These are phyloP conservation scores for Phaseolus coccineus DNA, from an alignment of 331 rosid species.

Conservation along the genomic window DNA sequence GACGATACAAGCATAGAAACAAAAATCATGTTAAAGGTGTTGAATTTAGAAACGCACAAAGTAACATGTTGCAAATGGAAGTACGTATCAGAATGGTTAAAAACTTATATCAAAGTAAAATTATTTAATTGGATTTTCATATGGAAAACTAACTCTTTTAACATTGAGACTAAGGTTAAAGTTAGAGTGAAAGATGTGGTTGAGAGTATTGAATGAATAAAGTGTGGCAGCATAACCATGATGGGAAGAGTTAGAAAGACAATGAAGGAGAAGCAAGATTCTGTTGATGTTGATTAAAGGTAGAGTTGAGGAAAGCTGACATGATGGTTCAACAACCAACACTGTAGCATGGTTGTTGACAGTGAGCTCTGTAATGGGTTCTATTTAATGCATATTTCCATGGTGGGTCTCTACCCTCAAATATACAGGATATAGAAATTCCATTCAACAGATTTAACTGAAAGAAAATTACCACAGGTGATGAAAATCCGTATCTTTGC, in stretches of 20 bases:
- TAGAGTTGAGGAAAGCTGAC: not conserved
- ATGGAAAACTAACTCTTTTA: not conserved
- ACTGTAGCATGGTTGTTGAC: not conserved
- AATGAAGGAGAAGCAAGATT: not conserved
- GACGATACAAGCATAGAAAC: no score
- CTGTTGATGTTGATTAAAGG: not conserved
- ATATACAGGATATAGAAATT: slow-evolving; percentile 31
- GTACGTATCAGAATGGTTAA: not conserved
- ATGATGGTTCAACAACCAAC: not conserved
- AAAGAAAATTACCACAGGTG: slow-evolving; percentile 76
- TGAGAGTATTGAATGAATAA: not conserved
- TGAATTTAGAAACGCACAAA: not conserved
- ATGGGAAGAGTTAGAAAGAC: not conserved
- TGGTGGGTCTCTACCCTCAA: not conserved
- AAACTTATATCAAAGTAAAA: not conserved
- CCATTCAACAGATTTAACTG: slow-evolving; percentile 21
- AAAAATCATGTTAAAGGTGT: no score
- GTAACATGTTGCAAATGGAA: not conserved
- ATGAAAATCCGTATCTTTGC: slow-evolving; percentile 96
- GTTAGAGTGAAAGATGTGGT: not conserved
- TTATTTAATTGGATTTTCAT: not conserved
- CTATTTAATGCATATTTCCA: not conserved
- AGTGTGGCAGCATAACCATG: not conserved
- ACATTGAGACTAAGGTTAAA: not conserved
- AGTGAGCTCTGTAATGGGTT: not conserved